A percentile compares a stretch with the other conserved stretches of the same genome.
Evolutionary conservation across 805 yeast genomes (phyloP).

Genomic region (Yamadazyma ubonensis): DNA sequence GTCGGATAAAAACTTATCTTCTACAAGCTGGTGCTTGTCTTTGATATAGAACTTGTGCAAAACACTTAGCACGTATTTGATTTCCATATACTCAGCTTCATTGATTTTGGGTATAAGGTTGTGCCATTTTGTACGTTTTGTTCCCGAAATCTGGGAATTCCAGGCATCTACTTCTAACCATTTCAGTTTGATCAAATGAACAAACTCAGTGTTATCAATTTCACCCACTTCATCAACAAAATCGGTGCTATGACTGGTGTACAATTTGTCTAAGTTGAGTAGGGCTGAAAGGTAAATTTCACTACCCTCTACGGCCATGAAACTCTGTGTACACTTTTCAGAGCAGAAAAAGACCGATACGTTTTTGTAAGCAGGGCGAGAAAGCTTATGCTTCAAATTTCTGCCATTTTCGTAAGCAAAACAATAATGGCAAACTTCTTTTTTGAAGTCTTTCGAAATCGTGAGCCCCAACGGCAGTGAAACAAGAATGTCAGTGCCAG

Average conservation of each 20-base stretch:
- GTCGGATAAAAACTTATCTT: conserved; percentile 6
- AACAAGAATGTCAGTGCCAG: conserved; percentile 39
- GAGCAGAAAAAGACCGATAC: conserved; percentile 54
- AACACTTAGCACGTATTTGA: conserved; percentile 45
- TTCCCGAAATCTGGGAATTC: conserved; percentile 30
- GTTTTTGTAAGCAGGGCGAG: conserved; percentile 27
- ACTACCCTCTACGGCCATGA: conserved; percentile 33
- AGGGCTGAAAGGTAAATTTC: conserved; percentile 33
- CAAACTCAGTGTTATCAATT: conserved; percentile 10
- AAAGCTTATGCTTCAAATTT: conserved; percentile 42
- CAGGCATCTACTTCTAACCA: conserved; percentile 43
- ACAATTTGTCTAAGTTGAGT: conserved; percentile 37
- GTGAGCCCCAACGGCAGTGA: conserved; percentile 49
- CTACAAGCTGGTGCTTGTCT: neutral
- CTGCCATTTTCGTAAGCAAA: conserved; percentile 49
- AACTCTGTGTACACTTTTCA: conserved; percentile 40
- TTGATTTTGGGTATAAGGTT: conserved; percentile 44
- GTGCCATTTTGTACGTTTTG: conserved; percentile 37
- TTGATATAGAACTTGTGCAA: conserved; percentile 29
- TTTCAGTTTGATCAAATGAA: conserved; percentile 17
- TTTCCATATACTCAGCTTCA: conserved; percentile 52
- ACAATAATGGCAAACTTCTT: conserved; percentile 62
- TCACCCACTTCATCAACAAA: conserved; percentile 17
- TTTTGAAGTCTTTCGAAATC: conserved; percentile 52
- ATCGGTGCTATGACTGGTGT: conserved; percentile 26